Conservation (phyloP, 2,329 filamentous ascomycete genomes). For the Camptophora hylomeconis region DNA sequence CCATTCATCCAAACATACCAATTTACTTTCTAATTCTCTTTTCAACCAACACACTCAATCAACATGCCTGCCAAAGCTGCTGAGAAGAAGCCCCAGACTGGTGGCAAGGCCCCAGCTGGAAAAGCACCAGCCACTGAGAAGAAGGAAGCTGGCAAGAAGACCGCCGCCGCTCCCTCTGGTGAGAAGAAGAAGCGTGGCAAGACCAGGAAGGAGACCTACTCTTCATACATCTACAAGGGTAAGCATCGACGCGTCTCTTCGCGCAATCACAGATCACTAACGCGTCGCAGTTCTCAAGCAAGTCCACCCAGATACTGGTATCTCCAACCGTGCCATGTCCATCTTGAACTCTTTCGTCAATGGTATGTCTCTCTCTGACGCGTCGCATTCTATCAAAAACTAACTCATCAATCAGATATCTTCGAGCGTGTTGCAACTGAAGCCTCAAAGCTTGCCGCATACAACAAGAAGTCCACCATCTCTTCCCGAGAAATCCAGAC, state of each 20-base stretch:
- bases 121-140: constrained; percentile 79
- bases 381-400: constrained; percentile 1
- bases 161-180: constrained; percentile 64
- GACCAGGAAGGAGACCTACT: constrained; percentile 99
- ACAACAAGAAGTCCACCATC: constrained; percentile 99
- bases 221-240: constrained; percentile 99
- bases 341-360: constrained; percentile 99
- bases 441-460: constrained; percentile 96
- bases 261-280: constrained; percentile 20
- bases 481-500: constrained; percentile 99
- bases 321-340: constrained; percentile 99
- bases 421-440: constrained; percentile 99
- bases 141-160: constrained; percentile 99
- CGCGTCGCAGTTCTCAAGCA: constrained; percentile 73
- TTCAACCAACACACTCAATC: constrained; percentile 21
- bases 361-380: constrained; percentile 45
- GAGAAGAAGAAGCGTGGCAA: constrained; percentile 99
- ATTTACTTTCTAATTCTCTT: constrained; percentile 12
- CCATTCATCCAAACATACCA: constrained; percentile 11
- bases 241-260: constrained; percentile 23
- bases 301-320: constrained; percentile 99
- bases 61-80: constrained; percentile 97
- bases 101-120: constrained; percentile 75
- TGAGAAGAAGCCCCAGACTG: constrained; percentile 91
- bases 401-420: constrained; percentile 53